Evolutionary conservation across 768 basidiomycete species (phyloP), one percentile per base, ranked within the genome.

Genomic region (Lentinula lateritia): DNA sequence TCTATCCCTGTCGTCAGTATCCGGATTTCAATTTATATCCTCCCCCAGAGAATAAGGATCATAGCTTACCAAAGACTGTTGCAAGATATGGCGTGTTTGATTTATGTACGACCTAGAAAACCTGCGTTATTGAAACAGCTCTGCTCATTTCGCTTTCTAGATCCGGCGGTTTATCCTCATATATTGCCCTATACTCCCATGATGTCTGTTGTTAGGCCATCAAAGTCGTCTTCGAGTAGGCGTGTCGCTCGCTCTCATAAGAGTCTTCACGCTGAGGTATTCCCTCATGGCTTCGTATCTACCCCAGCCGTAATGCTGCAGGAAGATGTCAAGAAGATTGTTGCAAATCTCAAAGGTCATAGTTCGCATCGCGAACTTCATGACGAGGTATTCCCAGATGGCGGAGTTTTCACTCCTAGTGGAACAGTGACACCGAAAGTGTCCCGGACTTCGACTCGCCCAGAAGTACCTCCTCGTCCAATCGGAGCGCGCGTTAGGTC

Each of bases 131-230:
- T 61, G 16, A 45, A 45, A 12, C 46, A 58, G 12, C 23, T 23
- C 38, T 34, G 12, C 34, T 52, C 50, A 48, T 46, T 15, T 38
- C 16, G 42, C 16, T 63, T 76, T 18, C 32, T 54, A 81, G 80
- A 81, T 69, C 76, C 78, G 13, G 67, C 76, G 12, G 71, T 75
- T 18, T 77, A 77, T 63, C 79, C 82, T 48, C 62, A 76, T 63
- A 72, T 80, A 57, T 67, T 73, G 59, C 68, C 78, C 45, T 81
- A 77, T 65, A 77, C 76, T 28, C 61, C 70, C 7, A 32, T 38
- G 5, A 36, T 34, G 12, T 36, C 45, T 56, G 23, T 28, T 16
- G 16, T 42, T 15, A 28, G 38, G 18, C 38, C 54, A 16, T 34
- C 52, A 53, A 35, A 10, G 5, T 34, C 34, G 8, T 34, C 20